Evolutionary conservation across 768 basidiomycete genomes (phyloP).

Genomic region (Lactifluus volemus): DNA sequence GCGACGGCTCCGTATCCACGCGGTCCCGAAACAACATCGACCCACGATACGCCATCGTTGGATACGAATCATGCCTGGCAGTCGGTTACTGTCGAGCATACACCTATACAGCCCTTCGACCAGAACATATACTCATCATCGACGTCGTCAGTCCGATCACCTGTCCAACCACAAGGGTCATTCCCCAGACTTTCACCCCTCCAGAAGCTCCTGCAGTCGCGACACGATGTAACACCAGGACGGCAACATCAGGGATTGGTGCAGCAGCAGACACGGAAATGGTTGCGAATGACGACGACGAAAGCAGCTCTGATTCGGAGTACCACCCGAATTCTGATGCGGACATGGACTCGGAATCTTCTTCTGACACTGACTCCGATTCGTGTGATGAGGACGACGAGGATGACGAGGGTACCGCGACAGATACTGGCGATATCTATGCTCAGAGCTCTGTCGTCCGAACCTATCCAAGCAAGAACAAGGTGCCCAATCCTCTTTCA

Average conservation of each 20-base stretch:
- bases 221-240: neutral
- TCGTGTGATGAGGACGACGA: neutral
- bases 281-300: neutral
- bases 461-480: neutral
- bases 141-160: neutral
- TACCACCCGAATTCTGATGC: neutral
- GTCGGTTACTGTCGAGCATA: neutral
- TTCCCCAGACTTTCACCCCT: neutral
- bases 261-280: neutral
- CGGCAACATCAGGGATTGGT: neutral
- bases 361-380: neutral
- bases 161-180: neutral
- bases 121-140: neutral
- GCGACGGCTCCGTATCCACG: neutral
- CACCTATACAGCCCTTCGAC: neutral
- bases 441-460: neutral
- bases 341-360: neutral
- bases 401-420: neutral
- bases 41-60: neutral
- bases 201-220: neutral
- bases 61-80: neutral
- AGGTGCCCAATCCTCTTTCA: neutral
- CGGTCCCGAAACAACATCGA: neutral
- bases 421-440: neutral
- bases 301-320: no score